phyloP scores from a whole-genome alignment of 306 rosid species.

The Gastrolobium bilobum region DNA sequence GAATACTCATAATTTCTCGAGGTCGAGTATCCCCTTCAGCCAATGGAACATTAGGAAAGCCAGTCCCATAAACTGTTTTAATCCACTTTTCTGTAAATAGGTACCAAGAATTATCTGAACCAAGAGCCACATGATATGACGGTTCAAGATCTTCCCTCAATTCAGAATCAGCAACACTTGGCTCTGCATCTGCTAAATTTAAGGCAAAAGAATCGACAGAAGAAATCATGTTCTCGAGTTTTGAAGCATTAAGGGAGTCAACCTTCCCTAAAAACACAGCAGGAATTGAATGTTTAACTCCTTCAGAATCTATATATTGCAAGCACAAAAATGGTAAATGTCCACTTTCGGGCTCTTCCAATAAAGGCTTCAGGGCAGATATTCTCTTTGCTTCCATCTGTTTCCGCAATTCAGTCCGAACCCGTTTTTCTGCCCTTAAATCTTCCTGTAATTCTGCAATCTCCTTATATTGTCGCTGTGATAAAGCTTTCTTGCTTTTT shows the following conservation, averaged over 20 bases:
- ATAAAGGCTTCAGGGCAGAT: constrained; percentile 73
- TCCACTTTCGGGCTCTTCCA: constrained; percentile 71
- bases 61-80: constrained; percentile 76
- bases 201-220: constrained; percentile 64
- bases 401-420: constrained; percentile 73
- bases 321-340: constrained; percentile 85
- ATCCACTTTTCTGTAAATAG: constrained; percentile 92
- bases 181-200: constrained; percentile 52
- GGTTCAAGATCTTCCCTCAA: constrained; percentile 54
- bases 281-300: constrained; percentile 85
- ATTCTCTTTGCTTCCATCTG: constrained; percentile 77
- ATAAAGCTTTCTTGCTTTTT: constrained; percentile 77
- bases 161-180: constrained; percentile 51
- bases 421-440: constrained; percentile 80
- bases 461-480: constrained; percentile 75
- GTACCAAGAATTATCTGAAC: constrained; percentile 97
- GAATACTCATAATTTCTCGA: constrained; percentile 83
- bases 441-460: constrained; percentile 85
- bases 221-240: constrained; percentile 65
- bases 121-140: constrained; percentile 92
- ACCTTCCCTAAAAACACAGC: constrained; percentile 84
- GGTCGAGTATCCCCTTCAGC: constrained; percentile 85
- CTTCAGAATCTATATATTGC: constrained; percentile 91
- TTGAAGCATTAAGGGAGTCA: constrained; percentile 65
- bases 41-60: constrained; percentile 84